Evolutionary conservation across 768 basidiomycete genomes (phyloP).

Genomic region (Suillus variegatus): DNA sequence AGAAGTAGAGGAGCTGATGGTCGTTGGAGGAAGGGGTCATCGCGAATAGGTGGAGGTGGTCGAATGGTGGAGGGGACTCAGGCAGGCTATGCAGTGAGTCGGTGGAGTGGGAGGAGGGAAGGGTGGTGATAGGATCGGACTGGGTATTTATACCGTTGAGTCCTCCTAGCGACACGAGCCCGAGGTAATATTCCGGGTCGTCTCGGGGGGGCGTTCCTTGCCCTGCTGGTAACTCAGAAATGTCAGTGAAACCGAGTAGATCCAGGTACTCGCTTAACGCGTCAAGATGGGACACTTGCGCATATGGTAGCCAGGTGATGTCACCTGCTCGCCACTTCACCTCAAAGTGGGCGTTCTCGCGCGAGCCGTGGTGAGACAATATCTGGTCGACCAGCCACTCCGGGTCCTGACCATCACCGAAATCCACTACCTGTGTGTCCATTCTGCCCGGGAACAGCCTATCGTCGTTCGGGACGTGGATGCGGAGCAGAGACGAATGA

Average conservation of each 20-base stretch:
- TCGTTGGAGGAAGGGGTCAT: neutral
- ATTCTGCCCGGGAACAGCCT: too few species aligned
- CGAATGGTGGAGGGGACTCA: neutral
- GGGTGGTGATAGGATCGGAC: neutral
- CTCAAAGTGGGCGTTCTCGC: too few species aligned
- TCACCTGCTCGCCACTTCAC: too few species aligned
- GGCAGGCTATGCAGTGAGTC: too few species aligned
- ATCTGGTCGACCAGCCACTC: too few species aligned
- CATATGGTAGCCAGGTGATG: neutral
- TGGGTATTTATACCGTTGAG: neutral
- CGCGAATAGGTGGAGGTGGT: neutral
- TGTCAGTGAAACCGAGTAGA: neutral
- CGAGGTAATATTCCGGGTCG: neutral
- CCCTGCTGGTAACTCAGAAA: neutral
- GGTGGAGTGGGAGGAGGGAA: neutral
- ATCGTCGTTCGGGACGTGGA: too few species aligned
- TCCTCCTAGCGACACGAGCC: neutral
- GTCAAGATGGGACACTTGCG: neutral
- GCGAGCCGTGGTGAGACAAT: too few species aligned
- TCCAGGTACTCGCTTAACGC: neutral
- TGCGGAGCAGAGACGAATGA: too few species aligned
- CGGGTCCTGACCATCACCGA: accelerated
- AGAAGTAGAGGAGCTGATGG: neutral
- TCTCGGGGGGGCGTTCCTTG: neutral
- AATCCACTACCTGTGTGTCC: too few species aligned